Base-by-base conservation (phyloP, 1,284 basidiomycete genomes). In the Rhizoctonia solani region DNA sequence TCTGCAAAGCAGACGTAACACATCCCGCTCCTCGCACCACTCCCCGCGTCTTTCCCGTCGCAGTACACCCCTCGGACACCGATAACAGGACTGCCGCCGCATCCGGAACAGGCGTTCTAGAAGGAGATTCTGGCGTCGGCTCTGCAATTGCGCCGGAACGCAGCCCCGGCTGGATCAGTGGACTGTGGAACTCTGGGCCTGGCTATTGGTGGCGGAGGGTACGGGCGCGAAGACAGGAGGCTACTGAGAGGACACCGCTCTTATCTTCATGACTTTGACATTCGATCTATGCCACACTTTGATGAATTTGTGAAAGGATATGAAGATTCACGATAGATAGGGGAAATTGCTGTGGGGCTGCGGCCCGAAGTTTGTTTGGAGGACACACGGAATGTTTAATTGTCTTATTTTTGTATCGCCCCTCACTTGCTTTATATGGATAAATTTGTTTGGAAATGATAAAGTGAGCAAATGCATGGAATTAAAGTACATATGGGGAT, bases 1-100 rank as follows among this genome's bases (percentile, higher is more conserved):
- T 78, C 1, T 80, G 79, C 72, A 74, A 79, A 59, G 75, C 77
- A 19, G 79, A 80, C 66, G 78, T 80, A 30, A 79, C 79, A n/a
- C 59, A 63, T 23, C 59, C 59, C 11, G 59, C 49, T 27, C 49
- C 59, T n/a, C 47, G 59, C 1, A 50, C 34, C 4, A 23, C 49
- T 52, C 32, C 27, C 29, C 42, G 54, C 16, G 54, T 56, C 8
- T 56, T 56, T 25, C 54, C 54, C 16, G 41, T 56, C n/a, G 39
- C 25, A 6, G 41, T 56, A 25, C 54, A 56, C 29, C 54, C 54
- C 2, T 37, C 54, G 5, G 54, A 56, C 27, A 39, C 54, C 13
- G 54, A 56, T 19, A 44, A 6, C 39, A 37, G 54, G 16, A 56
- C 54, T n/a, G 27, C 14, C 14, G 54, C 54, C 21, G 39, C 39